These are phyloP conservation scores for Buddleja alternifolia DNA, from an alignment of 257 asterid species.

Conservation along the genomic window DNA sequence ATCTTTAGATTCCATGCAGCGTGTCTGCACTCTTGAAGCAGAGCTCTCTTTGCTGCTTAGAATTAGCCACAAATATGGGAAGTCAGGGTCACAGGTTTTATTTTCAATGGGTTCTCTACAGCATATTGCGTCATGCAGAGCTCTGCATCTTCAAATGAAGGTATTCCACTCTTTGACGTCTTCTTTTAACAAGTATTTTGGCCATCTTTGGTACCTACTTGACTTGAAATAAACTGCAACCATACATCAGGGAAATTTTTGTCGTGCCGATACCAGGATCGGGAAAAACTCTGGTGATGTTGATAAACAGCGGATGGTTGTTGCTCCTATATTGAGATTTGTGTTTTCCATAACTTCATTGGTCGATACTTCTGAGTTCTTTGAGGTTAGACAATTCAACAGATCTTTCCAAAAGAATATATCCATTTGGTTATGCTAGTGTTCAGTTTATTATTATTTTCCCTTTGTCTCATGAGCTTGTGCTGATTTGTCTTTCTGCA, in stretches of 20 bases:
- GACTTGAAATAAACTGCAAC: constrained; percentile 20
- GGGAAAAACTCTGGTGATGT: constrained; percentile 63
- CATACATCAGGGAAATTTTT: constrained; percentile 59
- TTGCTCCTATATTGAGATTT: constrained; percentile 81
- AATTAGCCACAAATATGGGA: constrained; percentile 89
- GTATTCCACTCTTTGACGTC: constrained; percentile 33
- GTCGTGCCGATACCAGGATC: constrained; percentile 53
- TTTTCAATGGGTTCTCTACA: constrained; percentile 90
- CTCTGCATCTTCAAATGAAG: constrained; percentile 74
- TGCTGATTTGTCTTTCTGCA: constrained; percentile 18
- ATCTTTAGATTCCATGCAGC: constrained; percentile 87
- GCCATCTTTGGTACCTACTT: neutral
- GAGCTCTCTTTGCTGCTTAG: constrained; percentile 76
- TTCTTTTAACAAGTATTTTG: constrained; percentile 13
- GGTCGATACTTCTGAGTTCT: constrained; percentile 81
- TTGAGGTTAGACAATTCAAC: constrained; percentile 64
- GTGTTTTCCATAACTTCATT: constrained; percentile 82
- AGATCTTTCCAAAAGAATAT: constrained; percentile 4
- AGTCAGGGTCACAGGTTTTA: constrained; percentile 84
- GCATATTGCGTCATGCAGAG: constrained; percentile 76
- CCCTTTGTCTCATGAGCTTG: constrained; percentile 8
- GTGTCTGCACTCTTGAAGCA: constrained; percentile 89
- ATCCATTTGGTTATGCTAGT: neutral
- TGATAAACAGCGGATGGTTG: constrained; percentile 72
- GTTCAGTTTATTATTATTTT: neutral